A percentile compares a stretch with the other conserved stretches of the same genome.
Evolutionary conservation across 805 yeast genomes (phyloP).

Genomic region (Wickerhamiella cacticola): DNA sequence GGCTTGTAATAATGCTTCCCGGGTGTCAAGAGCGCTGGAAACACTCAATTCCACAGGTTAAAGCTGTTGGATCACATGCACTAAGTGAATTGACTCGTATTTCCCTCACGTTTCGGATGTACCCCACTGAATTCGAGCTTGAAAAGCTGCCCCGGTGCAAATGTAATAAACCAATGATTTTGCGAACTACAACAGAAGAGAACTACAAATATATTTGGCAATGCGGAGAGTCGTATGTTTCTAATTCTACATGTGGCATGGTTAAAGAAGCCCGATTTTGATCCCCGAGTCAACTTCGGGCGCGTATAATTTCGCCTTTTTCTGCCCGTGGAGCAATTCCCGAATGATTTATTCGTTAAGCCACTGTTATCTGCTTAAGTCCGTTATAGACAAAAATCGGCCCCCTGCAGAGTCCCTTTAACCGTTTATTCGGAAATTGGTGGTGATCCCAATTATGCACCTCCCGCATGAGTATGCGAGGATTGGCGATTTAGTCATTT

Average conservation of each 20-base stretch:
- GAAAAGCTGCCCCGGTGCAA: constrained; percentile 35
- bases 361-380: too few relatives aligned
- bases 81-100: constrained; percentile 42
- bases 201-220: constrained; percentile 49
- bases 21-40: constrained; percentile 68
- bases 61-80: constrained; percentile 35
- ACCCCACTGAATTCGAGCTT: constrained; percentile 31
- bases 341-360: too few relatives aligned
- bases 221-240: constrained; percentile 35
- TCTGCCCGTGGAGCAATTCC: too few relatives aligned
- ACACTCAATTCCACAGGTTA: constrained; percentile 46
- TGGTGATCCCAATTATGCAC: background rate
- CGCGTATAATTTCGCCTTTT: too few relatives aligned
- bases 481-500: background rate
- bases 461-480: background rate
- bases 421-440: too few relatives aligned
- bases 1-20: constrained; percentile 60
- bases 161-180: constrained; percentile 36
- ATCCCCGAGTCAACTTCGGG: too few relatives aligned
- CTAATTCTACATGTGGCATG: constrained; percentile 22
- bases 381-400: too few relatives aligned
- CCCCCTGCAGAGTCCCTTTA: too few relatives aligned
- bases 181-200: constrained; percentile 44
- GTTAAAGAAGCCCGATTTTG: background rate
- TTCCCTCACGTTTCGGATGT: constrained; percentile 55